Base-by-base conservation (phyloP, 371 early-diverging fungal genomes). In the Mucor velutinosus region DNA sequence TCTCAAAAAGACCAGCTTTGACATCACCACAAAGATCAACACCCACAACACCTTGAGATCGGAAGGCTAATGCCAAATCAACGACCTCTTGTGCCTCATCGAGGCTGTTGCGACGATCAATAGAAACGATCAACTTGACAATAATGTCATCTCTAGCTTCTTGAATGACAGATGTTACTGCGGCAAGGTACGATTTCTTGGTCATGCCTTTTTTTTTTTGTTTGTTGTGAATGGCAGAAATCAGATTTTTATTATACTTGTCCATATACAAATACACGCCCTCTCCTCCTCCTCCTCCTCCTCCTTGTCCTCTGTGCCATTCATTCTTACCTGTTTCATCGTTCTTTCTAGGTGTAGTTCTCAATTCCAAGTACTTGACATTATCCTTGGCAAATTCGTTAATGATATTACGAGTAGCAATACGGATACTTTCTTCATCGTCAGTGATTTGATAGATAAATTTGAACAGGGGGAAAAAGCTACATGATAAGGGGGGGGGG, bases 21-120 rank as follows among this genome's bases (percentile, higher is more conserved):
- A 81, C 83, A 72, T 91, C 85, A 25, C 90, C 90, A 67, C 89
- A 89, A 8, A 90, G 78, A 72, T 90, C 91, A 23, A 90, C 78
- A 6, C 87, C 91, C 0, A 90, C 87, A 1, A 89, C 72, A 51
- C 81, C 84, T 3, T 65, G 66, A 14, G 76, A 65, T 19, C 76
- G 69, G 65, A 78, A 83, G 15, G 68, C 51, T 7, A 84, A 25
- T 4, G 90, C 91, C 41, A 89, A 74, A 62, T 84, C 79, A 11
- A 89, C 83, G 1, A 76, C 80, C 29, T 87, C 85, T 60, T 84
- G 65, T 21, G 87, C 87, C 49, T 81, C 81, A 35, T 88, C 85
- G 3, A 83, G 59, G 0, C 76, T 79, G 37, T 85, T 79, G 17
- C 85, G 74, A 17, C 91, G 76, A 73, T 89, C 89, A 56, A 89